phyloP scores from a whole-genome alignment of 73 alveolate species.

The Paramecium octaurelia region DNA sequence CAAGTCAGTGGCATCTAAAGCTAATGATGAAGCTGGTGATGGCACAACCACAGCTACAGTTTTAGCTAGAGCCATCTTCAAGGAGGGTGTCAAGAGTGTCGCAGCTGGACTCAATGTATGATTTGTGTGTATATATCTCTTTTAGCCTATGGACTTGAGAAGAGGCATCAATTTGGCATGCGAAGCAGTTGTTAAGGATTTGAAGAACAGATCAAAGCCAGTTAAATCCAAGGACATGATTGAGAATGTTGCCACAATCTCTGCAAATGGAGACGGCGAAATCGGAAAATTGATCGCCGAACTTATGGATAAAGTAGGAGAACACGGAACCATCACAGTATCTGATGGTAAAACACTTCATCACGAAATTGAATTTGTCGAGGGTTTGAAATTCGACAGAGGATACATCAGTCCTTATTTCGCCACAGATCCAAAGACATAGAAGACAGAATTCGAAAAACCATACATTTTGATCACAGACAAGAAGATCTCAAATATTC shows the following conservation, averaged over 20 bases:
- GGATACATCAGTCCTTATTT: slow-evolving; percentile 99
- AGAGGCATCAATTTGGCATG: slow-evolving; percentile 96
- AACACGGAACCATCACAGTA: slow-evolving; percentile 97
- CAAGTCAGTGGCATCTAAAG: slow-evolving; percentile 91
- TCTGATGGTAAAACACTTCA: slow-evolving; percentile 87
- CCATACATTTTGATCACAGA: slow-evolving; percentile 93
- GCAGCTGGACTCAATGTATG: slow-evolving; percentile 95
- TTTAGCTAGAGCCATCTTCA: slow-evolving; percentile 93
- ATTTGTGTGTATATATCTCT: neutral
- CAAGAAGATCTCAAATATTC: slow-evolving; percentile 91
- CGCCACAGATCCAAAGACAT: slow-evolving; percentile 93
- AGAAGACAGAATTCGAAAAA: slow-evolving; percentile 88
- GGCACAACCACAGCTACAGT: slow-evolving; percentile 99
- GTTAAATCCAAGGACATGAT: slow-evolving; percentile 72
- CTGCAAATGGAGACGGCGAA: slow-evolving; percentile 95
- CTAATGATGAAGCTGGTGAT: slow-evolving; percentile 98
- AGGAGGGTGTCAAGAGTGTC: slow-evolving; percentile 94
- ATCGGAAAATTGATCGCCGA: slow-evolving; percentile 94
- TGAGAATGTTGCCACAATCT: slow-evolving; percentile 94
- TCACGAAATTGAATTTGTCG: slow-evolving; percentile 97
- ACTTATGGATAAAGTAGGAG: slow-evolving; percentile 94
- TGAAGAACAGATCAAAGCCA: slow-evolving; percentile 72
- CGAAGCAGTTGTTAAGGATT: slow-evolving; percentile 83
- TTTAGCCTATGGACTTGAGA: slow-evolving; percentile 95
- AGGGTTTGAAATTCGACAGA: slow-evolving; percentile 96